Conservation (phyloP, 208 protist species). For the Trypanosoma grayi region DNA sequence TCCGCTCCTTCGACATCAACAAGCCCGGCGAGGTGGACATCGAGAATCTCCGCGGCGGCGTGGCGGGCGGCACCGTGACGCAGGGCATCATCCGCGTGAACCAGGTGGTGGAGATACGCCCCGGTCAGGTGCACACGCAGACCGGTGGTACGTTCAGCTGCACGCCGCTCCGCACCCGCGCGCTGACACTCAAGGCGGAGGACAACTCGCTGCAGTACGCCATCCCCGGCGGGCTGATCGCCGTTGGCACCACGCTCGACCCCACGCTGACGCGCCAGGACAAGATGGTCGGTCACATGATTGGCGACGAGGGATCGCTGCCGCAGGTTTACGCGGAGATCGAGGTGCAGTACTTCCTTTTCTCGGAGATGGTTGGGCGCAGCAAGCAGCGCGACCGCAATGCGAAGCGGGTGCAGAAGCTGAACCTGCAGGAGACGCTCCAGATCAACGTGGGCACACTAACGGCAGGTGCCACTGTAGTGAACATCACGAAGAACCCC, state of each 20-base stretch:
- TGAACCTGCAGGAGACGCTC: constrained; percentile 96
- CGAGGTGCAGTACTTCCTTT: constrained; percentile 98
- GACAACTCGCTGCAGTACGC: constrained; percentile 99
- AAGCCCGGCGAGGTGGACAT: constrained; percentile 96
- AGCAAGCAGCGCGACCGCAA: constrained; percentile 55
- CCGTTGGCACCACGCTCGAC: constrained; percentile 99
- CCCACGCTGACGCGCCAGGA: constrained; percentile 98
- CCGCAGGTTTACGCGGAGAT: constrained; percentile 98
- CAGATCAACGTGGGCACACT: constrained; percentile 99
- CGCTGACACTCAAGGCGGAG: constrained; percentile 96
- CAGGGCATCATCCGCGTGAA: constrained; percentile 97
- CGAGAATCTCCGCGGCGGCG: constrained; percentile 92
- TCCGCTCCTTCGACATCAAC: constrained; percentile 99
- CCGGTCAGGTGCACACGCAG: constrained; percentile 92
- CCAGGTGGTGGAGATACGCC: constrained; percentile 99
- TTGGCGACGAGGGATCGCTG: constrained; percentile 84
- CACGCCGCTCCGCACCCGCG: constrained; percentile 94
- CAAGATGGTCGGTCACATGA: constrained; percentile 97
- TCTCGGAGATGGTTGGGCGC: constrained; percentile 96
- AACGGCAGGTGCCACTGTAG: constrained; percentile 96
- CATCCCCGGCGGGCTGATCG: constrained; percentile 99
- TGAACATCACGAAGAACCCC: constrained; percentile 86
- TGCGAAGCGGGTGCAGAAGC: constrained; percentile 93
- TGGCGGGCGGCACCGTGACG: constrained; percentile 98
- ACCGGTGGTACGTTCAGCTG: too few species aligned